Base-by-base conservation (phyloP, 1,284 basidiomycete genomes). In the Ceratobasidium sp. region DNA sequence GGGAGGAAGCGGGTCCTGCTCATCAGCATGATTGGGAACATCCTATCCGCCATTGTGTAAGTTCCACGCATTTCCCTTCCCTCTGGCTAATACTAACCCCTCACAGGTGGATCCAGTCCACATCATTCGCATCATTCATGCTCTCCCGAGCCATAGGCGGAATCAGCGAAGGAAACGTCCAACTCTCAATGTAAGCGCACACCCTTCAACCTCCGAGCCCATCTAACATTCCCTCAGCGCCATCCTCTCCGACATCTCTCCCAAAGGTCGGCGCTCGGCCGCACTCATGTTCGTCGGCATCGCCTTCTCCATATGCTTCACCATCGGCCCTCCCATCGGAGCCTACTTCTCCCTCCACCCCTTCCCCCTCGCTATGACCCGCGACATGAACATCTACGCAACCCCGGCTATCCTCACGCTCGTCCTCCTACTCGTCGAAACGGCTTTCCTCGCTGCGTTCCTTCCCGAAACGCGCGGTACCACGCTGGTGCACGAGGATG, bases 271-370 rank as follows among this genome's bases (percentile, higher is more conserved):
- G 58, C 89, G 95, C 28, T 91, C 93, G 4, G 91, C 88, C 79
- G 90, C 92, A 7, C 87, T 98, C n/a, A 92, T 95, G 0, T 87
- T 96, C 75, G 91, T 98, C 58, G 95, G 96, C 18, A 93, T 97
- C 67, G 95, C 96, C 0, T 98, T 98, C 78, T 93, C 94, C 8
- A 90, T 97, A 62, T 95, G 94, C 80, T 97, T 97, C 83, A 88
- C 91, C 82, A 90, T 93, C 61, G 92, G 92, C 21, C 92, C 91
- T 72, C 92, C 92, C 38, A 91, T 93, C 74, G 91, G 91, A 52
- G 92, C 91, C 8, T 92, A 93, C 80, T 93, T 93, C 80, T 91
- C 91, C 13, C 88, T 91, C 49, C 74, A 76, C 47, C 76, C 76
- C n/a, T 57, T 76, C 41, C 41, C 74, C 6, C 78, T 85, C 16